Evolutionary conservation across 23 red algal genomes (phyloP).

Genomic region (Gracilaria gracilis): DNA sequence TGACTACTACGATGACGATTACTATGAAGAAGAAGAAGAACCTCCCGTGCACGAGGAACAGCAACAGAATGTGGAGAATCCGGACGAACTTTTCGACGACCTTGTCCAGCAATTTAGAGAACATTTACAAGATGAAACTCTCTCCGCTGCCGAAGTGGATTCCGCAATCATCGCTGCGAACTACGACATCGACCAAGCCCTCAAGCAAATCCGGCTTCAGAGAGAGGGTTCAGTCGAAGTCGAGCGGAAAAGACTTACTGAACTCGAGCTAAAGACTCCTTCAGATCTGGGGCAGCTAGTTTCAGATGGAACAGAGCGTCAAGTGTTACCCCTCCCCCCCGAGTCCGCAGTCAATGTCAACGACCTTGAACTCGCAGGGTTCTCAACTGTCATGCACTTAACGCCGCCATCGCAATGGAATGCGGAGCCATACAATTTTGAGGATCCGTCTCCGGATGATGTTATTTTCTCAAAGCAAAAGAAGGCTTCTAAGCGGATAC

Average conservation of each 20-base stretch:
- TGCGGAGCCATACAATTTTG: conserved; percentile 49
- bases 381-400: conserved; percentile 29
- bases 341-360: conserved; percentile 24
- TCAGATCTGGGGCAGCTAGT: conserved; percentile 46
- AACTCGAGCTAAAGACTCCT: conserved; percentile 46
- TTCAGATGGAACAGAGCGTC: not conserved
- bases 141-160: conserved; percentile 57
- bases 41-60: not conserved
- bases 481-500: conserved; percentile 17
- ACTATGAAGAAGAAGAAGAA: conserved; percentile 58
- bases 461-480: conserved; percentile 35
- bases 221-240: not conserved
- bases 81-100: conserved; percentile 32
- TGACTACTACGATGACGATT: conserved; percentile 62
- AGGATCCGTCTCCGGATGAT: conserved; percentile 73
- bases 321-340: conserved; percentile 18
- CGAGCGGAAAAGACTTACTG: not conserved
- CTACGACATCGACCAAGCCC: conserved; percentile 67
- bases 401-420: not conserved
- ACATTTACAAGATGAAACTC: conserved; percentile 50
- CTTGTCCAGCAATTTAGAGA: conserved; percentile 50
- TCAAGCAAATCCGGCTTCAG: conserved; percentile 24
- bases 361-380: conserved; percentile 11
- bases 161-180: conserved; percentile 47
- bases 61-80: not conserved